Conservation (phyloP, 306 rosid genomes). For the Chamaecrista fasciculata region DNA sequence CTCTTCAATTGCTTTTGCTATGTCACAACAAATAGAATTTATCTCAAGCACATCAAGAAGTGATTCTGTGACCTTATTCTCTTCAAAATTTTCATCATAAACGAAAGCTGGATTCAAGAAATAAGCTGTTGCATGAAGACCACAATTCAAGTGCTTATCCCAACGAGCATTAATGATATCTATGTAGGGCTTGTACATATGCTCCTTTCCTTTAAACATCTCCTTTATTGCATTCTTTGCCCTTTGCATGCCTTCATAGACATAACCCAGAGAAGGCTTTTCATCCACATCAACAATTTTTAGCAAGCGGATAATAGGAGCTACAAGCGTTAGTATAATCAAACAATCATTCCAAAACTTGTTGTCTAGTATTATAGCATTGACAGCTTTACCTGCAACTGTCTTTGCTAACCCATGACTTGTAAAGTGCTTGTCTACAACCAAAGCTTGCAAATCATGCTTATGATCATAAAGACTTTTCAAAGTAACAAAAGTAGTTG, state of each 20-base stretch:
- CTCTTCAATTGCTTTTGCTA: too few relatives aligned
- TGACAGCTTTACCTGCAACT: too few relatives aligned
- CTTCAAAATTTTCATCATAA: neutral
- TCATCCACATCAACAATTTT: neutral
- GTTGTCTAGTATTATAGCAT: too few relatives aligned
- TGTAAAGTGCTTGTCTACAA: too few relatives aligned
- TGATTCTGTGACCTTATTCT: too few relatives aligned
- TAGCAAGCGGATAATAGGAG: neutral
- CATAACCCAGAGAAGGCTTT: neutral
- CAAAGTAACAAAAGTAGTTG: neutral
- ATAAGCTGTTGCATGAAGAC: neutral
- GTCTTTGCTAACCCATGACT: too few relatives aligned
- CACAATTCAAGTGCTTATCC: too few relatives aligned
- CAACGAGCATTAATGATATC: neutral
- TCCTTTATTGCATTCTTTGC: neutral
- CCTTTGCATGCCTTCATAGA: neutral
- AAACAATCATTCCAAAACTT: too few relatives aligned
- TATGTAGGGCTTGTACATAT: neutral
- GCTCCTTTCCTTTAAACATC: neutral
- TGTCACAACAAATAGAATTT: too few relatives aligned
- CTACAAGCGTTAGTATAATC: neutral
- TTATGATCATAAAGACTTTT: too few relatives aligned
- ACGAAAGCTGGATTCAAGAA: neutral
- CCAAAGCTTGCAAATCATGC: too few relatives aligned
- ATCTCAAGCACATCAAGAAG: too few relatives aligned